Evolutionary conservation across 306 rosid species (phyloP), one percentile per base, ranked within the genome.

Genomic region (Prunus mume): DNA sequence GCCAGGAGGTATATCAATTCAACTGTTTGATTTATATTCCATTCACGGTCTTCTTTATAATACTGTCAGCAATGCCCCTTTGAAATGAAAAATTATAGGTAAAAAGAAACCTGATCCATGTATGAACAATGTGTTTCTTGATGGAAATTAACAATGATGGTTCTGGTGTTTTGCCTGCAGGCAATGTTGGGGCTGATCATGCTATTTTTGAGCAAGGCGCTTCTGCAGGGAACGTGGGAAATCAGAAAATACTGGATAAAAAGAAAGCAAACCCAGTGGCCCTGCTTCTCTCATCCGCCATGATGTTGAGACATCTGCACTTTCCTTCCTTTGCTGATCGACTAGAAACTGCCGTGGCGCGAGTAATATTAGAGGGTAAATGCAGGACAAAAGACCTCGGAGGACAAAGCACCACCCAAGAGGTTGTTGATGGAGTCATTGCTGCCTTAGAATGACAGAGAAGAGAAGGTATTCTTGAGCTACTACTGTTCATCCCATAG

Each of bases 121-220:
- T 12, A 12, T 25, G 5, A n/a, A 4, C 28, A 18, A 17, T 22
- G 9, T 20, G 20, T 30, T 65, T 12, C 43, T 24, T 25, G 15
- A 4, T 25, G 30, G 27, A 65, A 52, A 67, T 45, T 56, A 11
- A 15, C 15, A 28, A 18, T 54, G 73, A 24, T 32, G 60, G 54
- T 67, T 72, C 55, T 77, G 49, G 6, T 51, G 70, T 79, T 41
- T 58, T 61, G 28, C 47, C 46, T 78, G 82, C 90, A 91, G 97
- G 97, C 20, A 92, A 92, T 84, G 97, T 92, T 20, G 97, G 96
- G 75, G 92, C 90, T 28, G 96, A 90, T 46, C 78, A 87, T 41
- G 97, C 97, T 2, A 80, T 88, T 56, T 92, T 92, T 56, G 96
- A 92, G 90, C 97, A 93, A 86, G 97, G 97, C 43, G 96, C 96